These are phyloP conservation scores for Glycine latifolia DNA, from an alignment of 306 rosid species.

Conservation along the genomic window DNA sequence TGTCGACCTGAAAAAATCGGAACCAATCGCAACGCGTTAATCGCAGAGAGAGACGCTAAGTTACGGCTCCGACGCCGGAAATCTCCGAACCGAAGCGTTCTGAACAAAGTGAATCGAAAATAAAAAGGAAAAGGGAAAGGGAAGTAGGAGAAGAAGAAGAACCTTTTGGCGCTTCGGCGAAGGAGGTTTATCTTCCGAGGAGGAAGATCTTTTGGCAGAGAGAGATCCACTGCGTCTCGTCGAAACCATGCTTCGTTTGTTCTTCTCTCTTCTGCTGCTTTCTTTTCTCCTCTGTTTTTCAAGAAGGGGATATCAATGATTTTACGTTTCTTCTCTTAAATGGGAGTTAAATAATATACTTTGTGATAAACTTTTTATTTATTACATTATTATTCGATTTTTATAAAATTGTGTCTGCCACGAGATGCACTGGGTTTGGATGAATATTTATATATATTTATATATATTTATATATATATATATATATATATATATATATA, in stretches of 20 bases:
- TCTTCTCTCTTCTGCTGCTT: slow-evolving; percentile 41
- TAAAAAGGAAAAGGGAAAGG: background rate
- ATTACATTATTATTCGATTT: too few relatives aligned
- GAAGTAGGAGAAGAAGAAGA: background rate
- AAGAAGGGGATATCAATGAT: slow-evolving; percentile 43
- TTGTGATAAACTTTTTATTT: too few relatives aligned
- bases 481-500: too few relatives aligned
- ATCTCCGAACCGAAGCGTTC: slow-evolving; percentile 20
- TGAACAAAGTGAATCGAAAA: background rate
- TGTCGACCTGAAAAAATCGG: slow-evolving; percentile 67
- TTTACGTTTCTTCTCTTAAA: slow-evolving; percentile 2
- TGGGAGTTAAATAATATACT: background rate
- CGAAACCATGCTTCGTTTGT: slow-evolving; percentile 77
- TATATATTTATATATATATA: too few relatives aligned
- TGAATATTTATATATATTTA: too few relatives aligned
- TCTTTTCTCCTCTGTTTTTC: slow-evolving; percentile 29
- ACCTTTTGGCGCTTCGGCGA: slow-evolving; percentile 96
- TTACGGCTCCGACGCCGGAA: slow-evolving; percentile 7
- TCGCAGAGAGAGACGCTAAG: background rate
- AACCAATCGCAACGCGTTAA: slow-evolving; percentile 41
- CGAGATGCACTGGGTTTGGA: too few relatives aligned
- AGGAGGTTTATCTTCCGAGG: slow-evolving; percentile 77
- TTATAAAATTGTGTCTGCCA: too few relatives aligned
- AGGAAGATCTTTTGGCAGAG: slow-evolving; percentile 84
- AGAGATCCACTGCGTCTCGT: slow-evolving; percentile 96